These are phyloP conservation scores for Backusella liffmaniae DNA, from an alignment of 192 early-diverging fungal genomes.

Conservation along the genomic window DNA sequence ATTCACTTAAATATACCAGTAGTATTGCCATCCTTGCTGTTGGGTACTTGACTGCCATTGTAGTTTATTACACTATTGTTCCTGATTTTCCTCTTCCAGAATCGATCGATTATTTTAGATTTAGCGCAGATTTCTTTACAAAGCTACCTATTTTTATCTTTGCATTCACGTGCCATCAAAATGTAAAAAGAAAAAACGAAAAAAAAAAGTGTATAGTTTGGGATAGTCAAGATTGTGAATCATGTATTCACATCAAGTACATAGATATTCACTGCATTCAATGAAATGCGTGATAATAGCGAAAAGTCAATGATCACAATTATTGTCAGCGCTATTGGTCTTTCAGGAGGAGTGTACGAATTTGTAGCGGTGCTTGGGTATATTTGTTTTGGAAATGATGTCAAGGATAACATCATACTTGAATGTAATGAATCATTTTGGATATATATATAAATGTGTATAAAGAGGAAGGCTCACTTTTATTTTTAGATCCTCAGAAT, in stretches of 20 bases:
- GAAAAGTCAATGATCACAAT: slow-evolving; percentile 65
- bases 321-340: slow-evolving; percentile 73
- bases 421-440: slow-evolving; percentile 34
- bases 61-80: slow-evolving; percentile 68
- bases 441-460: neutral
- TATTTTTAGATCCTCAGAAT: slow-evolving; percentile 57
- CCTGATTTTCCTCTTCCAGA: slow-evolving; percentile 52
- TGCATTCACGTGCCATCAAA: slow-evolving; percentile 99
- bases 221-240: too few species aligned
- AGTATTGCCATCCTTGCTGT: slow-evolving; percentile 84
- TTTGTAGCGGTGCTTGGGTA: slow-evolving; percentile 90
- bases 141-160: slow-evolving; percentile 96
- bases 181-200: slow-evolving; percentile 46
- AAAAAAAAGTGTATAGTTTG: too few species aligned
- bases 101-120: slow-evolving; percentile 56
- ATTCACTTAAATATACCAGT: slow-evolving; percentile 90
- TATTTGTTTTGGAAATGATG: slow-evolving; percentile 83
- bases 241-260: neutral
- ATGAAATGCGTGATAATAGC: slow-evolving; percentile 88
- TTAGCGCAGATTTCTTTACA: slow-evolving; percentile 65
- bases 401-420: slow-evolving; percentile 80
- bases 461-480: neutral
- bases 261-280: slow-evolving; percentile 92
- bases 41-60: slow-evolving; percentile 82
- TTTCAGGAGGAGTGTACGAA: slow-evolving; percentile 77